A percentile compares a stretch with the other conserved stretches of the same genome.
phyloP scores from a whole-genome alignment of 2,329 filamentous ascomycete genomes.

The Paramyrothecium sp. region DNA sequence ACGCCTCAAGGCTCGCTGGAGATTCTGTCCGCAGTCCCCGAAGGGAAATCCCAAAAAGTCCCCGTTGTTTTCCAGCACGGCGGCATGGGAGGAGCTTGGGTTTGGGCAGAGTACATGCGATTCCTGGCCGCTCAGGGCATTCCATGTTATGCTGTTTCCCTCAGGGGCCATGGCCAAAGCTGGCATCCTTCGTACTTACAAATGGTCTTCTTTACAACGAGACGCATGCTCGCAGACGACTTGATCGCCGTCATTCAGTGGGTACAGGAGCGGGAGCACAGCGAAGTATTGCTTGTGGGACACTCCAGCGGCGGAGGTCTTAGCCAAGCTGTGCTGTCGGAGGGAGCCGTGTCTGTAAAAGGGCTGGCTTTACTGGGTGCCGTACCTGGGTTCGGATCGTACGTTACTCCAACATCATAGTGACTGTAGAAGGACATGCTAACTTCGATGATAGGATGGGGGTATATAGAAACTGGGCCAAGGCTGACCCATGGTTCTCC shows the following conservation, averaged over 20 bases:
- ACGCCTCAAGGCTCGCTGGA: constrained; percentile 47
- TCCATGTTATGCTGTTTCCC: constrained; percentile 50
- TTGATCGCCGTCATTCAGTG: constrained; percentile 39
- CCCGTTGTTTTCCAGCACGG: constrained; percentile 53
- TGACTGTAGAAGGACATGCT: background rate
- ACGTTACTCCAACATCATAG: constrained; percentile 5
- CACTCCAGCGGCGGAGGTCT: constrained; percentile 53
- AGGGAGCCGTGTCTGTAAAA: constrained; percentile 35
- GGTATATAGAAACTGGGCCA: constrained; percentile 45
- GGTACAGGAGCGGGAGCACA: constrained; percentile 24
- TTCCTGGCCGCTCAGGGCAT: constrained; percentile 43
- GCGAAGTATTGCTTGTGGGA: constrained; percentile 42
- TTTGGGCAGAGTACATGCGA: constrained; percentile 52
- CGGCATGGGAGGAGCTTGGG: constrained; percentile 51
- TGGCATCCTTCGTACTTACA: constrained; percentile 47
- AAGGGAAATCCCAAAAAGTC: constrained; percentile 12
- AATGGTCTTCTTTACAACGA: constrained; percentile 45
- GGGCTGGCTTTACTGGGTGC: constrained; percentile 45
- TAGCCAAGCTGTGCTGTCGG: constrained; percentile 45
- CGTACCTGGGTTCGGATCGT: constrained; percentile 40
- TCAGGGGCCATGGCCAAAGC: constrained; percentile 51
- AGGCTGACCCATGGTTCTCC: constrained; percentile 46
- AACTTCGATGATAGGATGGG: constrained; percentile 31
- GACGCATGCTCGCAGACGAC: constrained; percentile 41
- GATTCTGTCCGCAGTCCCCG: constrained; percentile 40